Percentiles rank a stretch among this genome's conserved stretches.
Conservation (phyloP, 345 rosid genomes). For the Psidium guajava region DNA sequence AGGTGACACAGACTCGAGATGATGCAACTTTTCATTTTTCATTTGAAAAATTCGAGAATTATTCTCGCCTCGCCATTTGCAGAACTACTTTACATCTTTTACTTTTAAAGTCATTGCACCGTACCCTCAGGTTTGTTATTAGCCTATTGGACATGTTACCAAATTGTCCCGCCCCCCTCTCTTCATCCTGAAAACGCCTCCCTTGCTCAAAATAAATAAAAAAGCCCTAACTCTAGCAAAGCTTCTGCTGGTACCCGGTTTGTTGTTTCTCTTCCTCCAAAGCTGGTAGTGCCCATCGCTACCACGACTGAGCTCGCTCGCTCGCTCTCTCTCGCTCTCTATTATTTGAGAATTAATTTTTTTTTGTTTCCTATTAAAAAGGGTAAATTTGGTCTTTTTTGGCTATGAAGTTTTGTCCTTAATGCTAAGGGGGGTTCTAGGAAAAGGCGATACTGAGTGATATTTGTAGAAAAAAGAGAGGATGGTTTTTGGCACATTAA, state of each 20-base stretch:
- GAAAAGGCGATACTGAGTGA: not conserved
- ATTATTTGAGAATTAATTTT: not conserved
- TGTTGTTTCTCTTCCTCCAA: not conserved
- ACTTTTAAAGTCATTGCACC: not conserved
- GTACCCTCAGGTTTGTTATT: not conserved
- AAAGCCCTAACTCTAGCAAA: not conserved
- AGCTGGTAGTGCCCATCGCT: not conserved
- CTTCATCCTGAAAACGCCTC: not conserved
- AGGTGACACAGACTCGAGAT: constrained; percentile 28
- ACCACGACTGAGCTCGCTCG: not conserved
- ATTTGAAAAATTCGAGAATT: not conserved
- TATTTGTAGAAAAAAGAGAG: not conserved
- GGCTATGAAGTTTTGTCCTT: not conserved
- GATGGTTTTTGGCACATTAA: not conserved
- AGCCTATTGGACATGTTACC: not conserved
- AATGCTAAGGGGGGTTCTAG: not conserved
- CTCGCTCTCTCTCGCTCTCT: not conserved
- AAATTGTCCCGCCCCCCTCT: not conserved
- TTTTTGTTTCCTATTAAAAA: not conserved
- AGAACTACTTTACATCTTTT: not conserved
- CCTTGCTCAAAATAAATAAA: not conserved
- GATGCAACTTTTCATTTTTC: not conserved
- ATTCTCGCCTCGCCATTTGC: not conserved
- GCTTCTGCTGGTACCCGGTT: not conserved
- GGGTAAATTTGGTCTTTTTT: not conserved